These are phyloP conservation scores for Austroboletus festivus DNA, from an alignment of 768 basidiomycete genomes.

Conservation along the genomic window DNA sequence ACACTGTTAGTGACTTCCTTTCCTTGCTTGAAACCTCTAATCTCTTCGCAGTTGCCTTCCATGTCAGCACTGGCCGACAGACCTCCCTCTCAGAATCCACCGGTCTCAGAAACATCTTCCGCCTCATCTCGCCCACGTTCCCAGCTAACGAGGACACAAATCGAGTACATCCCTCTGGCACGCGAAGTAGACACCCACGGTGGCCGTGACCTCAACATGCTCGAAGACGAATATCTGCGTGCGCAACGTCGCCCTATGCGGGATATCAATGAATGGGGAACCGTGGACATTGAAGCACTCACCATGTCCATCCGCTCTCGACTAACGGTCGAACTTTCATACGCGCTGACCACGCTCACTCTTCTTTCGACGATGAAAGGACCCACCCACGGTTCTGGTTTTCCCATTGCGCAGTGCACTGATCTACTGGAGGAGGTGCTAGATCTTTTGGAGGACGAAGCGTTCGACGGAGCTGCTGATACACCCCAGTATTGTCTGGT, in stretches of 20 bases:
- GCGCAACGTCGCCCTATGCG: slow-evolving; percentile 57
- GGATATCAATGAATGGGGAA: slow-evolving; percentile 82
- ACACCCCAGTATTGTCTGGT: slow-evolving; percentile 23
- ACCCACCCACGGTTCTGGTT: slow-evolving; percentile 53
- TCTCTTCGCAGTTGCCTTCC: slow-evolving; percentile 14
- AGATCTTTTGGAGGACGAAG: slow-evolving; percentile 81
- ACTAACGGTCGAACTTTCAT: slow-evolving; percentile 79
- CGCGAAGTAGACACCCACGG: slow-evolving; percentile 75
- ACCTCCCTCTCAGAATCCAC: slow-evolving; percentile 17
- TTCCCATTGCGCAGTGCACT: slow-evolving; percentile 69
- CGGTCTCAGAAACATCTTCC: slow-evolving; percentile 30
- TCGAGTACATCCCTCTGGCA: slow-evolving; percentile 82
- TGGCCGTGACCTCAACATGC: slow-evolving; percentile 69
- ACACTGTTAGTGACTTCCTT: slow-evolving; percentile 39
- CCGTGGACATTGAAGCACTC: slow-evolving; percentile 87
- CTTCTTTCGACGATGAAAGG: slow-evolving; percentile 77
- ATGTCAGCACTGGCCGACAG: slow-evolving; percentile 20
- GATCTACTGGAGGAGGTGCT: slow-evolving; percentile 86
- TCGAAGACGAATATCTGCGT: slow-evolving; percentile 60
- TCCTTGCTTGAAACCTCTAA: slow-evolving; percentile 14
- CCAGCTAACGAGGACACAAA: slow-evolving; percentile 68
- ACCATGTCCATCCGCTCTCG: slow-evolving; percentile 91
- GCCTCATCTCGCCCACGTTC: slow-evolving; percentile 39
- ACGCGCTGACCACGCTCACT: slow-evolving; percentile 83
- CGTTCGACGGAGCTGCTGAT: slow-evolving; percentile 54